Evolutionary conservation across 2,329 filamentous ascomycete species (phyloP), one percentile per base, ranked within the genome.

Genomic region (Alternaria viburni): DNA sequence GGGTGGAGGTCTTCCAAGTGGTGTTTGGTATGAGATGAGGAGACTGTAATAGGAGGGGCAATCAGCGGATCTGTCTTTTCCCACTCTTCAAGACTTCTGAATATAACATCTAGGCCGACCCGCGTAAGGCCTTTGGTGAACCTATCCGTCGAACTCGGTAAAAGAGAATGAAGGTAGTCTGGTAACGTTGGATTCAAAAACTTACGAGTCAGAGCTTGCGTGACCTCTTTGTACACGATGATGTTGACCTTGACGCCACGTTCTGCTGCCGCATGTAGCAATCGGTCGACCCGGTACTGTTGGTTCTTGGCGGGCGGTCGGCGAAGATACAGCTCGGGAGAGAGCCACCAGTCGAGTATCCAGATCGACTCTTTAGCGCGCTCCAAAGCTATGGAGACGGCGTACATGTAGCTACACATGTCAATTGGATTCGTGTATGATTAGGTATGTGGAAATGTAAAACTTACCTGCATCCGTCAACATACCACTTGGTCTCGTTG

Each of bases 271-370:
- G 90, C 90, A 72, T 91, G 86, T 51, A 97, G 87, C 89, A 97
- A 90, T 54, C 89, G 87, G 80, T 97, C 93, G 43, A 97, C 83
- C 6, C 93, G 89, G 77, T 96, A 97, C 71, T 91, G 85, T 78
- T 96, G 90, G 80, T 96, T 93, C 76, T 88, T 86, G 19, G 91
- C 88, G 9, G 93, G 93, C 3, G 94, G 93, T 23, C 93, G 88
- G 69, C 93, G 88, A 32, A 97, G 86, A 76, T 96, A 97, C 26
- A 97, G 83, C 81, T 97, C 94, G 1, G 94, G 93, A 59, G 90
- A 93, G 68, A 97, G 80, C 93, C 93, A 97, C 93, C 85, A 96
- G 76, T 95, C 92, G 46, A 97, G 83, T 68, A 97, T 96, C 86
- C 91, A 94, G 70, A 97, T 91, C 45, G 87, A 91, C 70, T 95